Base-by-base conservation (phyloP, 345 rosid genomes). In the Euclidium syriacum region DNA sequence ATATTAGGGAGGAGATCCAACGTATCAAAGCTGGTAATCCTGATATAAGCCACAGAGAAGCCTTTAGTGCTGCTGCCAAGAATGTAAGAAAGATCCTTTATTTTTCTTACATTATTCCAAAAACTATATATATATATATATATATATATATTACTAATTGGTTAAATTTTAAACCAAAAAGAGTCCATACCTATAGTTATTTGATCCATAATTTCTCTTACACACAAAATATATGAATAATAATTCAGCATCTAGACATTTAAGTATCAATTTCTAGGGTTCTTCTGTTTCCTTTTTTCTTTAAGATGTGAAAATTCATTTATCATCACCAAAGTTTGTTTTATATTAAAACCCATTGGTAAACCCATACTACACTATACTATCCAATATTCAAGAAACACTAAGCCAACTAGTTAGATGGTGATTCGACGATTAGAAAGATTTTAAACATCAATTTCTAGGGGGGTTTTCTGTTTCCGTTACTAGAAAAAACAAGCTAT, bases 21-120 rank as follows among this genome's bases (percentile, higher is more conserved):
- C 96, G 99, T 51, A 90, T 95, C 83, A 95, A 95, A 79, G 98
- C 99, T 50, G 90, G 81, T 57, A 95, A 95, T 60, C 99, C 99
- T 64, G 99, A 95, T 63, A 95, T 95, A 33, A 95, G 95, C 71
- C 99, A 95, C 90, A 83, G 98, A 75, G 99, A 95, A 64, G 99
- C 99, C 41, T 95, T 95, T 53, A 88, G 99, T 73, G 99, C 99
- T 24, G 99, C 99, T 76, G 99, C 99, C 39, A 95, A 95, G 79
- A 95, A 95, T 78, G 99, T 95, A 55, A 84, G 90, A 70, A 65
- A 84, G 90, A 70, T 62, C 73, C 75, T 26, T 55, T 3, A 3
- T 10, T 38, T 48, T 11, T 11, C 6, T n/a, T 16, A 22, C 48
- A 33, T 67, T 52, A 33, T 67, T 52, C 59, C 44, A 58, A 51